These are phyloP conservation scores for Trichoderma asperellum DNA, from an alignment of 2,329 filamentous ascomycete species.

Conservation along the genomic window DNA sequence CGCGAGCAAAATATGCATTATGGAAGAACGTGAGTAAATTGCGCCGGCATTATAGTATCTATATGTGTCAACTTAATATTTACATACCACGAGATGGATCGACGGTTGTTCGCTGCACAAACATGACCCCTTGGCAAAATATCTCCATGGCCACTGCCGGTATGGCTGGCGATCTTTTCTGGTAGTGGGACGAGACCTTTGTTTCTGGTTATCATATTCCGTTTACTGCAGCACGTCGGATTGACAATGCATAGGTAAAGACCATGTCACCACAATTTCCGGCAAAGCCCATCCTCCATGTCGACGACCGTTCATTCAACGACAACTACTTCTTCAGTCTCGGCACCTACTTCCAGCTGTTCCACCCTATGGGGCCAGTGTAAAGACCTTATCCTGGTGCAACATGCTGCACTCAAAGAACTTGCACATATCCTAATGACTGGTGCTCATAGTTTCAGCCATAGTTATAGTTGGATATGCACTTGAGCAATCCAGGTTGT, in stretches of 20 bases:
- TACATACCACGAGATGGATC: conserved; percentile 33
- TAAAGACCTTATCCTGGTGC: neutral
- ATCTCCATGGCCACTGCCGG: conserved; percentile 39
- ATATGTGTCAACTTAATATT: neutral
- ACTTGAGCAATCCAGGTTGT: too few relatives aligned
- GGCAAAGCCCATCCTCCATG: neutral
- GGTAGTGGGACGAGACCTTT: conserved; percentile 47
- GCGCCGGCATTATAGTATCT: neutral
- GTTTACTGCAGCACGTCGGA: conserved; percentile 49
- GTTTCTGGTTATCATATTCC: conserved; percentile 50
- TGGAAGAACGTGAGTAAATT: conserved; percentile 41
- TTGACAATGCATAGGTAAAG: conserved; percentile 50
- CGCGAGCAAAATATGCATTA: conserved; percentile 39
- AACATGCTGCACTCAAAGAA: conserved; percentile 8
- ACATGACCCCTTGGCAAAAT: conserved; percentile 55
- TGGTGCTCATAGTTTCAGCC: neutral
- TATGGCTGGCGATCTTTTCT: conserved; percentile 46
- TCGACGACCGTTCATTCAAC: neutral
- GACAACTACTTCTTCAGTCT: neutral
- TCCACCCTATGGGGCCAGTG: conserved; percentile 12
- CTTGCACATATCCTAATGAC: neutral
- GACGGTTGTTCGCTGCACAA: conserved; percentile 36
- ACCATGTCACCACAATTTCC: conserved; percentile 42
- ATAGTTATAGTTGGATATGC: too few relatives aligned
- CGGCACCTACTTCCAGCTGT: neutral